Evolutionary conservation across 306 rosid species (phyloP).

Genomic region (Cucumis melo): DNA sequence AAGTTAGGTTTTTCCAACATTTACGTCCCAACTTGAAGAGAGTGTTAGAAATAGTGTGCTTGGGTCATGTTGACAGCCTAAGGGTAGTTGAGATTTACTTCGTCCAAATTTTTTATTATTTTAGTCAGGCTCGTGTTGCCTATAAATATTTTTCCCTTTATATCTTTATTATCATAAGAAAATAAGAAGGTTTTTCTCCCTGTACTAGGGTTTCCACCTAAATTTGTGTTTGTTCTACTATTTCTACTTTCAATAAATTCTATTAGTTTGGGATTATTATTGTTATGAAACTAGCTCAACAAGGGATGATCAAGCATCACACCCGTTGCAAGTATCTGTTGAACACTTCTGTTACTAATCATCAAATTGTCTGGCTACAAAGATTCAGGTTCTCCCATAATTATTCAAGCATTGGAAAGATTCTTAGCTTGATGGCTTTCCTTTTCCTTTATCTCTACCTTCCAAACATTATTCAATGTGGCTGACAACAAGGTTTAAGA

Average conservation of each 20-base stretch:
- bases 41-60: too few species aligned
- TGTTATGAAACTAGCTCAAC: not conserved
- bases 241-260: not conserved
- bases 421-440: not conserved
- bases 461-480: not conserved
- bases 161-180: too few species aligned
- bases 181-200: too few species aligned
- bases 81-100: too few species aligned
- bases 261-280: not conserved
- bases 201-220: too few species aligned
- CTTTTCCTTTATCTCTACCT: not conserved
- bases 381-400: not conserved
- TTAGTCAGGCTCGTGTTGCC: too few species aligned
- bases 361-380: not conserved
- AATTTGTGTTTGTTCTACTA: too few species aligned
- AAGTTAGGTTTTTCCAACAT: too few species aligned
- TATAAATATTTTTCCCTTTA: too few species aligned
- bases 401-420: not conserved
- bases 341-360: not conserved
- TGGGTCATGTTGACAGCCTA: too few species aligned
- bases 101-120: too few species aligned
- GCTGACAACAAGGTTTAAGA: not conserved
- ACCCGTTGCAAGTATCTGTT: not conserved
- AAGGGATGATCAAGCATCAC: not conserved
- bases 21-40: too few species aligned